Evolutionary conservation across 2,329 filamentous ascomycete genomes (phyloP).

Genomic region (Epichloe gansuensis): DNA sequence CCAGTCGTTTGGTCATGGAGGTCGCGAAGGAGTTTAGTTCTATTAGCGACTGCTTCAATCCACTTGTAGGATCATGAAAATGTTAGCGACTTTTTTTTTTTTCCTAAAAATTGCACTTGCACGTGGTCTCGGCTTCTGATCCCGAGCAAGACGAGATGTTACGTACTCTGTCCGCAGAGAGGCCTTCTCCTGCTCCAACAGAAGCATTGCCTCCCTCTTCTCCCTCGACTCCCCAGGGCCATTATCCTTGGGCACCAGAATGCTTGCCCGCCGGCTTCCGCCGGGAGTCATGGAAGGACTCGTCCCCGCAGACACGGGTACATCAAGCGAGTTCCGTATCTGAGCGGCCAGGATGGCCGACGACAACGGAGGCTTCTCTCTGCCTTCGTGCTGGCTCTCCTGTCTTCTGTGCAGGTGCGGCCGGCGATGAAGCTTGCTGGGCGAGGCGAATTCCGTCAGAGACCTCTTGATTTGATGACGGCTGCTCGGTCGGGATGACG

Average conservation of each 20-base stretch:
- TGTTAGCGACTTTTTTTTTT: neutral
- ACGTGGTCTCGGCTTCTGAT: neutral
- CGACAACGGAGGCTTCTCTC: conserved; percentile 9
- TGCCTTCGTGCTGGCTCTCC: conserved; percentile 18
- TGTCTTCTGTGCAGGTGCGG: conserved; percentile 22
- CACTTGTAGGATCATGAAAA: conserved; percentile 23
- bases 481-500: conserved; percentile 14
- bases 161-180: conserved; percentile 21
- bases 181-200: conserved; percentile 24
- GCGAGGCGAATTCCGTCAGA: conserved; percentile 40
- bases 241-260: conserved; percentile 22
- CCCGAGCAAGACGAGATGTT: neutral
- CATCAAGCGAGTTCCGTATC: conserved; percentile 31
- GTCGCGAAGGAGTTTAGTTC: conserved; percentile 49
- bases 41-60: conserved; percentile 37
- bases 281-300: conserved; percentile 32
- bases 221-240: conserved; percentile 23
- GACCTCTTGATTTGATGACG: conserved; percentile 45
- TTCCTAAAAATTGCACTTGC: neutral
- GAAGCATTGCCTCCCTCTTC: conserved; percentile 29
- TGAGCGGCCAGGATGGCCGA: conserved; percentile 10
- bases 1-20: conserved; percentile 51
- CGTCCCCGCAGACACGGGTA: conserved; percentile 31
- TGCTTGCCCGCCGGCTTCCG: conserved; percentile 31
- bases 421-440: conserved; percentile 29